Conservation (phyloP, 108 stramenopile species). For the Skeletonema potamos region DNA sequence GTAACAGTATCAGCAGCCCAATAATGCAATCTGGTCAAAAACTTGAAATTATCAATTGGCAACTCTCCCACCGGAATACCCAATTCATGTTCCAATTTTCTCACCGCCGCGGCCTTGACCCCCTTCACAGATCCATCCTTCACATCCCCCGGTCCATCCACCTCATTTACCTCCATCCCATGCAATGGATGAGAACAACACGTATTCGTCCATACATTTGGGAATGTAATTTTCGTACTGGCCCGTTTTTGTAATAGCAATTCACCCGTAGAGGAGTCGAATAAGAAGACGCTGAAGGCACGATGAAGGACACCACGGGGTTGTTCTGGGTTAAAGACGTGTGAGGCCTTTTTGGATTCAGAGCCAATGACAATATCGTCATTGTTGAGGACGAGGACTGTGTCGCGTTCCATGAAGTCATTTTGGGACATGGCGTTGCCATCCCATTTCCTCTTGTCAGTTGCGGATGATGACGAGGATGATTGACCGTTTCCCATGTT, state of each 20-base stretch:
- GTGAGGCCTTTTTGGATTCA: slow-evolving; percentile 69
- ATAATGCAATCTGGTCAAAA: slow-evolving; percentile 97
- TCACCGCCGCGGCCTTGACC: slow-evolving; percentile 93
- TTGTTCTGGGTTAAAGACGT: slow-evolving; percentile 63
- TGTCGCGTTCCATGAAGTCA: slow-evolving; percentile 85
- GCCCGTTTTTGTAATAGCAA: slow-evolving; percentile 96
- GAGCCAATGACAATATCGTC: slow-evolving; percentile 81
- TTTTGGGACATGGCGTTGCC: slow-evolving; percentile 72
- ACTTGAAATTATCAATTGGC: slow-evolving; percentile 82
- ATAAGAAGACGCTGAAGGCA: slow-evolving; percentile 98
- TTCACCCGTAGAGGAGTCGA: slow-evolving; percentile 83
- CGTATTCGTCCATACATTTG: slow-evolving; percentile 99
- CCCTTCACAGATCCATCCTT: slow-evolving; percentile 78
- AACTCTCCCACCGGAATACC: slow-evolving; percentile 82
- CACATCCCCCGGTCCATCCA: slow-evolving; percentile 66
- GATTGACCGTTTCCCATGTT: not conserved
- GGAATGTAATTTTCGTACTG: slow-evolving; percentile 95
- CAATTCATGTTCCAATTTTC: slow-evolving; percentile 97
- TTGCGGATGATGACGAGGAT: not conserved
- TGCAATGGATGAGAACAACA: slow-evolving; percentile 98
- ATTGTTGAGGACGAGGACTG: slow-evolving; percentile 78
- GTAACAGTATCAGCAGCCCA: slow-evolving; percentile 93
- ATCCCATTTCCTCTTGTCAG: slow-evolving; percentile 52
- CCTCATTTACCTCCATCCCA: slow-evolving; percentile 83
- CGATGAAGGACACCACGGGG: slow-evolving; percentile 91